phyloP scores from a whole-genome alignment of 352 stramenopile genomes.

The Globisporangium nagaii region DNA sequence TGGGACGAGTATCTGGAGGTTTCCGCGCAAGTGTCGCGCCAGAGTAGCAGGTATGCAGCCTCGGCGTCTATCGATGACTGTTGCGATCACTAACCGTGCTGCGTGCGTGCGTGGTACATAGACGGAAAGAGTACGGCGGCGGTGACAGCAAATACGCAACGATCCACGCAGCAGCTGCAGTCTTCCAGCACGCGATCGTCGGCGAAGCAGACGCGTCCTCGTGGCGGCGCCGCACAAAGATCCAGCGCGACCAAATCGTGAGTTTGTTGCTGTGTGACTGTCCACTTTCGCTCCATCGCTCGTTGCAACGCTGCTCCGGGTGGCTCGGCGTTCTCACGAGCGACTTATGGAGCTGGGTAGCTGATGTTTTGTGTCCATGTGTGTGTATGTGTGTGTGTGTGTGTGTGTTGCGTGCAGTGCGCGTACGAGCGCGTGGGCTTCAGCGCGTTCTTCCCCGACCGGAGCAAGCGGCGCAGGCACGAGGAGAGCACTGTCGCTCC shows the following conservation, averaged over 20 bases:
- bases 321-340: too few relatives aligned
- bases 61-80: too few relatives aligned
- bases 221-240: background rate
- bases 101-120: too few relatives aligned
- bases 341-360: too few relatives aligned
- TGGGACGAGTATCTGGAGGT: slow-evolving; percentile 20
- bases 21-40: background rate
- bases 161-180: background rate
- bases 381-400: background rate
- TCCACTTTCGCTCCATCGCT: background rate
- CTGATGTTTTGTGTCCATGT: background rate
- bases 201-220: background rate
- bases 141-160: background rate
- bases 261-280: background rate
- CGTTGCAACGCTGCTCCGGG: background rate
- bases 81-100: too few relatives aligned
- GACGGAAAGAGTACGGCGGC: background rate
- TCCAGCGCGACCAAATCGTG: slow-evolving; percentile 11
- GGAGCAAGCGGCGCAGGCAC: slow-evolving; percentile 1
- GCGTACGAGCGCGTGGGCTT: slow-evolving; percentile 9
- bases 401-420: background rate
- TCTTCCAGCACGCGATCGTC: slow-evolving; percentile 2
- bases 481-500: too few relatives aligned
- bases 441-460: slow-evolving; percentile 4
- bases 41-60: background rate